Base-by-base conservation (phyloP, 495 filamentous ascomycete species). In the Beverwykella pulmonaria region DNA sequence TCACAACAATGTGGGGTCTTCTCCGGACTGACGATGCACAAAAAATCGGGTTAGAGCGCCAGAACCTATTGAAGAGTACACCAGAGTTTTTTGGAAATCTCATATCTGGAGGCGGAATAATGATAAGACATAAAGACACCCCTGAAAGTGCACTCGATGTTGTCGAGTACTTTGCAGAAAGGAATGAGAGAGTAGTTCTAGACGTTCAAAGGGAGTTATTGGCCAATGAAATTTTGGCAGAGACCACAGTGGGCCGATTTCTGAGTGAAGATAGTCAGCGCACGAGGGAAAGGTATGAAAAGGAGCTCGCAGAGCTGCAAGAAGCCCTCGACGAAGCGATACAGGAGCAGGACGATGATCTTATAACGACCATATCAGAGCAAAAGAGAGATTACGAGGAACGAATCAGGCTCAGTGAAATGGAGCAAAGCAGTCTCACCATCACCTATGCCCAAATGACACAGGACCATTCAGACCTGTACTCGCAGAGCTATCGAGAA, bases 1-100 rank as follows among this genome's bases (percentile, higher is more conserved):
- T 78, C 1, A 81, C 80, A 7, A 81, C 78, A 2, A 72, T 74
- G 68, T 82, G 80, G 80, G 57, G 63, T 27, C 62, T 75, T 20
- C 20, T 66, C 0, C 58, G 72, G 34, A 56, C 66, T 9, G 48
- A 39, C 48, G 41, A 48, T 9, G 32, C 19, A 23, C 39, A 61
- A 8, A 12, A 32, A 19, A 63, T 53, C 1, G 71, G 55, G 0
- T 65, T 44, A n/a, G 47, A 72, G 27, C 54, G 49, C 1, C 70
- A 76, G 19, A 59, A 69, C 30, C 58, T 76, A 22, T 71, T 80
- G 10, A 60, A 58, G 26, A 49, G 72, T 0, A 64, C 8, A 17
- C 34, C 34, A 20, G 70, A 75, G 1, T 81, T 72, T 41, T 81
- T 77, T 75, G 69, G 77, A 10, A 53, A 12, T 1, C 10, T 66